Evolutionary conservation across 2,329 filamentous ascomycete species (phyloP).

Genomic region (Leptodontidium sp.): DNA sequence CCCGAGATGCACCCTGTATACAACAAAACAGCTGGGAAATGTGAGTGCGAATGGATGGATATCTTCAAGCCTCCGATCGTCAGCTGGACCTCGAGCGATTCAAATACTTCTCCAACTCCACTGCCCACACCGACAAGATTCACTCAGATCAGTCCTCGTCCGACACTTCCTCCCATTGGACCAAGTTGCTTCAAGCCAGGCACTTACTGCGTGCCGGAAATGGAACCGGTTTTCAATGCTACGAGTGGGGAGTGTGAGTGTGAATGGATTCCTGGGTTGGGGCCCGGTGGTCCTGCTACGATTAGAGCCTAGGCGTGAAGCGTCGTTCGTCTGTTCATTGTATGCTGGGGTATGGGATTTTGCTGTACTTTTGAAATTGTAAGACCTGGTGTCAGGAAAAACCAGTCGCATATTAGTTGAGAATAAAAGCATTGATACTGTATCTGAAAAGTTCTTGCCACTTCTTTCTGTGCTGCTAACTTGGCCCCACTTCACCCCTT

Average conservation of each 20-base stretch:
- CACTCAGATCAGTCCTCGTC: background rate
- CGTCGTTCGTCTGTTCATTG: background rate
- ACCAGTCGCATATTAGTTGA: background rate
- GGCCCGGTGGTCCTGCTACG: constrained; percentile 4
- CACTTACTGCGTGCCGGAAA: constrained; percentile 22
- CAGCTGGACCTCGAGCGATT: background rate
- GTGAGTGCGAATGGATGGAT: constrained; percentile 28
- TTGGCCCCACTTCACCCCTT: background rate
- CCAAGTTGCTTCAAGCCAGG: background rate
- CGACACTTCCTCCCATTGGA: background rate
- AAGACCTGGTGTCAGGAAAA: background rate
- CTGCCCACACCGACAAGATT: background rate
- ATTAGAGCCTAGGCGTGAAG: background rate
- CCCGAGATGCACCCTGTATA: constrained; percentile 24
- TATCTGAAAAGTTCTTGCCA: no score
- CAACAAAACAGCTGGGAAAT: constrained; percentile 23
- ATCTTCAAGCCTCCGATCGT: constrained; percentile 9
- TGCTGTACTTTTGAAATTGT: background rate
- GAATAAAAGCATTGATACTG: background rate
- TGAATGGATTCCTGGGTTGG: constrained; percentile 26
- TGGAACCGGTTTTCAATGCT: constrained; percentile 23
- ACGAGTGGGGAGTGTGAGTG: constrained; percentile 24
- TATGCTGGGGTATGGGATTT: no score
- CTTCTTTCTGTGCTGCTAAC: background rate
- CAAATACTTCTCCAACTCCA: background rate